These are phyloP conservation scores for Penicillium sp. DNA, from an alignment of 2,329 filamentous ascomycete genomes.

Conservation along the genomic window DNA sequence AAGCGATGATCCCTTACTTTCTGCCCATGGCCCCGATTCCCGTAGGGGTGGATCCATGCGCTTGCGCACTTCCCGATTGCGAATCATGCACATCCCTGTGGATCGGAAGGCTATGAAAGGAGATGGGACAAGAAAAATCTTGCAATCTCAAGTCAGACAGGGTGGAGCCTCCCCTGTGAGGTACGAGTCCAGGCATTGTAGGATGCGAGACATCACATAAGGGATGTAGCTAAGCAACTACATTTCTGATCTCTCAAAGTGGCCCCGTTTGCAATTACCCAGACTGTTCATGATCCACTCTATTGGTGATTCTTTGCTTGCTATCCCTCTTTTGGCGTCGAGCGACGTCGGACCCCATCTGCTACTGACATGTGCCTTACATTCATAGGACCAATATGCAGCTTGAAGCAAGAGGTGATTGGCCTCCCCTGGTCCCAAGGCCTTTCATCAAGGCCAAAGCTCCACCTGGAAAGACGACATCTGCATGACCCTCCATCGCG, in stretches of 20 bases:
- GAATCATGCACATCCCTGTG: conserved; percentile 16
- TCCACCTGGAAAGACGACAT: conserved; percentile 10
- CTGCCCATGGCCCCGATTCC: conserved; percentile 1
- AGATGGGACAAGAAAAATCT: conserved; percentile 1
- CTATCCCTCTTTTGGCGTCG: conserved; percentile 18
- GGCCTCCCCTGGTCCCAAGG: conserved; percentile 17
- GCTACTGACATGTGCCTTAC: conserved; percentile 28
- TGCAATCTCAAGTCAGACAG: not conserved
- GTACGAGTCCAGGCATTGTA: not conserved
- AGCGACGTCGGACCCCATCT: conserved; percentile 13
- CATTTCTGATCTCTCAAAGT: conserved; percentile 9
- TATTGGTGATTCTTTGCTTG: conserved; percentile 1
- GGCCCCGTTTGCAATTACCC: conserved; percentile 13
- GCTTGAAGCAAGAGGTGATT: conserved; percentile 15
- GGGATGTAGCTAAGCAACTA: conserved; percentile 12
- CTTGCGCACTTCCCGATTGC: conserved; percentile 7
- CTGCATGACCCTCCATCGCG: conserved; percentile 14
- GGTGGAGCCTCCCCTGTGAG: not conserved
- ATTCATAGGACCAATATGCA: conserved; percentile 21
- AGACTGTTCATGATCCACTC: conserved; percentile 14
- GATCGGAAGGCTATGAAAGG: not conserved
- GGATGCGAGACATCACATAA: conserved; percentile 25
- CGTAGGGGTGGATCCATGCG: conserved; percentile 13
- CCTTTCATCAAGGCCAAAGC: conserved; percentile 14
- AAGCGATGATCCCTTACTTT: conserved; percentile 8